phyloP scores from a whole-genome alignment of 1,284 basidiomycete genomes.

The Xerocomus nothofagi region DNA sequence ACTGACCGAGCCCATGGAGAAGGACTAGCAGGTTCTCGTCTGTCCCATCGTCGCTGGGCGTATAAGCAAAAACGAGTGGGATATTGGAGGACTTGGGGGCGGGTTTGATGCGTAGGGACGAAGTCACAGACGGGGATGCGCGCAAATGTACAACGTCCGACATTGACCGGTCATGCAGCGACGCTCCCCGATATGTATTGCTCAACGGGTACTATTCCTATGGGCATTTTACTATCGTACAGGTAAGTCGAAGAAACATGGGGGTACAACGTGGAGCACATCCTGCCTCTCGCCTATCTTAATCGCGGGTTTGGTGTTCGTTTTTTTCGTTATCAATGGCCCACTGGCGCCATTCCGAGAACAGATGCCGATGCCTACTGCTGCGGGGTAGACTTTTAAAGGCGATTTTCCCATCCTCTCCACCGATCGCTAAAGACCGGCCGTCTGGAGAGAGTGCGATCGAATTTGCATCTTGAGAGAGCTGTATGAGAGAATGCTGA shows the following conservation, averaged over 20 bases:
- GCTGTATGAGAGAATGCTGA: not conserved
- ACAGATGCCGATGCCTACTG: not conserved
- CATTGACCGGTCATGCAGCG: slow-evolving; percentile 7
- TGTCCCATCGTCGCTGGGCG: slow-evolving; percentile 72
- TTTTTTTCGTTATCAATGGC: not conserved
- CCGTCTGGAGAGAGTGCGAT: slow-evolving; percentile 10
- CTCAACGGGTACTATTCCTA: not conserved
- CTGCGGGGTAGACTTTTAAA: not conserved
- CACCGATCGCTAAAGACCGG: slow-evolving; percentile 5
- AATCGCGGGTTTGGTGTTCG: not conserved
- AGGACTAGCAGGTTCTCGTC: slow-evolving; percentile 87
- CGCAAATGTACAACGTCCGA: slow-evolving; percentile 24
- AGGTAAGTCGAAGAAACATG: no score
- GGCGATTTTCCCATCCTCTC: slow-evolving; percentile 2
- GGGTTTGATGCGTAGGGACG: slow-evolving; percentile 48
- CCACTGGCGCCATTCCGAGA: not conserved
- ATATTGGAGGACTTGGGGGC: slow-evolving; percentile 48
- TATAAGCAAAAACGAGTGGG: slow-evolving; percentile 61
- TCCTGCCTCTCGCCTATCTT: not conserved
- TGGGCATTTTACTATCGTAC: not conserved
- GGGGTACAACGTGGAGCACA: no score
- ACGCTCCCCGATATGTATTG: not conserved
- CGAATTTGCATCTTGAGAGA: slow-evolving; percentile 4
- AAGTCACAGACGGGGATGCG: slow-evolving; percentile 7
- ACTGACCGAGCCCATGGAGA: slow-evolving; percentile 82